These are phyloP conservation scores for Vaccinium vitisidaea DNA, from an alignment of 148 eudicot species.

Conservation along the genomic window DNA sequence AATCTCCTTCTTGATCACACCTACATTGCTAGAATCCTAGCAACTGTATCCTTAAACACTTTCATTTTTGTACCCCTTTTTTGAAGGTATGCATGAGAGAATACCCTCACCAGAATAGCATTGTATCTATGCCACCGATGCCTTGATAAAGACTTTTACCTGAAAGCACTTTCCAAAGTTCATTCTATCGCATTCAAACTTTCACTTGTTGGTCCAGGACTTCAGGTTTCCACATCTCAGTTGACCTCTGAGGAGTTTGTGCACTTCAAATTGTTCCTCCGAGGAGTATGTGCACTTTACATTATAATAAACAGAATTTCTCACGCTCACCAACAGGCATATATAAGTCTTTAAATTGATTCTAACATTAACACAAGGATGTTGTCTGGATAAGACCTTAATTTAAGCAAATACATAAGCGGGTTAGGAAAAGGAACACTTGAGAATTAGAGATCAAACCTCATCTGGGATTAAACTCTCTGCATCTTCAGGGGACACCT, in stretches of 20 bases:
- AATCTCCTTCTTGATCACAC: background rate
- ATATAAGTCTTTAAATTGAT: no score
- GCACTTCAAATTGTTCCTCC: no score
- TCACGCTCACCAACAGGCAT: background rate
- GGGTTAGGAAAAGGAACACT: background rate
- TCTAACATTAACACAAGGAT: background rate
- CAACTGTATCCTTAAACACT: background rate
- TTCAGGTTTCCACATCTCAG: background rate
- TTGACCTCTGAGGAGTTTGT: background rate
- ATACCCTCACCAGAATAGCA: background rate
- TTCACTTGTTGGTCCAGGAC: background rate
- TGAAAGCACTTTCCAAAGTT: background rate
- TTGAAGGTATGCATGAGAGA: background rate
- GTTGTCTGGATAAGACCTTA: background rate
- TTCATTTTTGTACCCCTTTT: background rate
- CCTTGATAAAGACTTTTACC: background rate
- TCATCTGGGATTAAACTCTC: constrained; percentile 81
- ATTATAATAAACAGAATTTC: background rate
- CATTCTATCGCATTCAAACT: background rate
- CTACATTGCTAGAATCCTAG: background rate
- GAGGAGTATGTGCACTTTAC: background rate
- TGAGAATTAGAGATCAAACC: constrained; percentile 38
- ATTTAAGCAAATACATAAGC: background rate
- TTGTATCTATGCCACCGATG: background rate
- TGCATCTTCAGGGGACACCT: constrained; percentile 91